phyloP scores from a whole-genome alignment of 2,329 filamentous ascomycete species.

The Tolypocladium sp. region DNA sequence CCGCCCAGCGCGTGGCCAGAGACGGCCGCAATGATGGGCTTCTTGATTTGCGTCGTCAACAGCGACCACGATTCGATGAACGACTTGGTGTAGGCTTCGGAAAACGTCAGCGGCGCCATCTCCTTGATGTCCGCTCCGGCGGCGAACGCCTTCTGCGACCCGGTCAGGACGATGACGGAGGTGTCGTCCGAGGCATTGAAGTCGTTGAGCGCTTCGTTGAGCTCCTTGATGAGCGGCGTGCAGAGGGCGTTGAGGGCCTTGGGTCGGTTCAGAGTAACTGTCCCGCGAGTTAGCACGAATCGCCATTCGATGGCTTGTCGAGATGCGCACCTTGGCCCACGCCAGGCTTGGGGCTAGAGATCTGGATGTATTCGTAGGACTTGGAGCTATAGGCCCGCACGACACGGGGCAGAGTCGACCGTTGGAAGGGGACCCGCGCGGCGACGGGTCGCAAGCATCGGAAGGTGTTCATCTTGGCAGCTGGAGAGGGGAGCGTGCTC shows the following conservation, averaged over 20 bases:
- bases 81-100: conserved; percentile 74
- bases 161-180: conserved; percentile 75
- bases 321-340: conserved; percentile 68
- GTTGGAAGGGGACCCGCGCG: conserved; percentile 35
- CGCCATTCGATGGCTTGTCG: conserved; percentile 3
- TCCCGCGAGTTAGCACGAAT: conserved; percentile 1
- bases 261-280: conserved; percentile 88
- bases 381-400: conserved; percentile 43
- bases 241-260: conserved; percentile 92
- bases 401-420: conserved; percentile 46
- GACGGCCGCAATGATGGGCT: conserved; percentile 88
- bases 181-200: conserved; percentile 64
- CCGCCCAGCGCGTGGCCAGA: conserved; percentile 92
- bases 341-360: conserved; percentile 76
- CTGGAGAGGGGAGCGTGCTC: neutral
- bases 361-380: conserved; percentile 72
- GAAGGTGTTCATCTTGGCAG: conserved; percentile 39
- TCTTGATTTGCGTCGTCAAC: conserved; percentile 76
- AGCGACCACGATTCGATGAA: conserved; percentile 96
- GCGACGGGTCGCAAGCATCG: conserved; percentile 52
- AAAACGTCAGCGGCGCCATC: conserved; percentile 89
- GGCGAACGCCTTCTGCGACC: conserved; percentile 82
- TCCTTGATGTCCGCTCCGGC: conserved; percentile 98
- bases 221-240: conserved; percentile 81
- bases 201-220: conserved; percentile 67